Base-by-base conservation (phyloP, 2,329 filamentous ascomycete genomes). In the Orbilia quercus region DNA sequence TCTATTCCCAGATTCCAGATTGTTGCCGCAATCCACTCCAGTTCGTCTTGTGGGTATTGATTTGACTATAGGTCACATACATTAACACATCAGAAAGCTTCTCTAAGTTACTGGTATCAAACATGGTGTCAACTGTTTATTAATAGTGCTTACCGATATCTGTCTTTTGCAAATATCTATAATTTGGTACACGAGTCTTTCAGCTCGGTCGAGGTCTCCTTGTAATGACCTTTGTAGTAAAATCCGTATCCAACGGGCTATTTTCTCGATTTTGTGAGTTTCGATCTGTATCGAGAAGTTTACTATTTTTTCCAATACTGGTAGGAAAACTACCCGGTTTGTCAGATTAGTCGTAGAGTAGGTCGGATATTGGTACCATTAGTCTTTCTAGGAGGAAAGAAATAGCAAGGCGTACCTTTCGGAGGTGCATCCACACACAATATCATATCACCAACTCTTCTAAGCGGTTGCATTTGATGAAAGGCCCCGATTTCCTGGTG, bases 11-110 rank as follows among this genome's bases (percentile, higher is more conserved):
- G 67, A 65, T 78, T 78, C 77, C 77, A 78, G 28, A 75, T 40
- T 14, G 75, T 76, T n/a, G 76, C 77, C 62, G 87, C 86, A n/a
- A 95, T 84, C 89, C 90, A 95, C 77, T 92, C 88, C 0, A 93
- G 81, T 78, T 95, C 91, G 2, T 85, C 84, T 0, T 81, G 77
- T 0, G 91, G 90, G 78, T 91, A 91, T 0, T 81, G 79, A 0
- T 78, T 51, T 44, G 48, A 31, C 62, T 38, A 9, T 47, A 38
- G 79, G 20, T 82, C 76, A n/a, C 78, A 80, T 23, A 22, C 16
- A 36, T 60, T 12, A 31, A 1, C 11, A 53, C 18, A 23, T 7
- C 5, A 22, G 20, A 47, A 14, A 50, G 16, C 20, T 7, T 42
- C 7, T 2, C 12, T 34, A 51, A 23, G 44, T 14, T 2, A n/a